These are phyloP conservation scores for Pythium phragmitis DNA, from an alignment of 352 stramenopile species.

Conservation along the genomic window DNA sequence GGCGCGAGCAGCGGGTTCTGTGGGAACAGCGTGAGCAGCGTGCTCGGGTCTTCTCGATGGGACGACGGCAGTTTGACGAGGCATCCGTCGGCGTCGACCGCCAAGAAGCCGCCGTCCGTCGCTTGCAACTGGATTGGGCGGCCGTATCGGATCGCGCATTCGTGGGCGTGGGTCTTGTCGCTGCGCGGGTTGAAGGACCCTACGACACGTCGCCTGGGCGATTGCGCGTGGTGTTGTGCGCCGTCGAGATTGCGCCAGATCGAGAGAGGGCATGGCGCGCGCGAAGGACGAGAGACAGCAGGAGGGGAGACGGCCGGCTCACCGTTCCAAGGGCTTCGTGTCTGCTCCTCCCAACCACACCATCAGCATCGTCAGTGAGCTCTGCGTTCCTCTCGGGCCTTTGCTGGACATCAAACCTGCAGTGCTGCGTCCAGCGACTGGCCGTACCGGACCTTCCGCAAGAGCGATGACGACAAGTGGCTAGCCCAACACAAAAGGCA, in stretches of 20 bases:
- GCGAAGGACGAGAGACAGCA: not conserved
- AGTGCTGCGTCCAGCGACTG: constrained; percentile 48
- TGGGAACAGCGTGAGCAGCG: constrained; percentile 41
- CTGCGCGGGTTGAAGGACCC: not conserved
- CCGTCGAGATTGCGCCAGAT: constrained; percentile 1
- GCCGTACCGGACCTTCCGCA: constrained; percentile 60
- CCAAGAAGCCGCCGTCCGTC: constrained; percentile 37
- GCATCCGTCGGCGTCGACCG: constrained; percentile 36
- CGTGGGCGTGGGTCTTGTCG: not conserved
- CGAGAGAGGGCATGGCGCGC: not conserved
- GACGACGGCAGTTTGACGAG: constrained; percentile 32
- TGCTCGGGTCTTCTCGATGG: constrained; percentile 30
- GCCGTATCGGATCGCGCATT: constrained; percentile 34
- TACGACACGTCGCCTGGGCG: not conserved
- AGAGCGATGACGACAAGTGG: constrained; percentile 45
- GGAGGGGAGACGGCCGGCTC: not conserved
- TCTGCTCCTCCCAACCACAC: not conserved
- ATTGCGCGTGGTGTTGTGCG: not conserved
- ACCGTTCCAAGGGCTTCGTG: constrained; percentile 7
- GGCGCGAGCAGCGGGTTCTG: constrained; percentile 26
- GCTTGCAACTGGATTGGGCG: constrained; percentile 39
- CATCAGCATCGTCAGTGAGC: not conserved
- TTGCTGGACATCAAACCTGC: constrained; percentile 15
- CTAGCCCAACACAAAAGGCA: constrained; percentile 22
- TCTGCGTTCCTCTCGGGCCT: too few relatives aligned